Conservation (phyloP, 768 basidiomycete species). For the Russula emetica region DNA sequence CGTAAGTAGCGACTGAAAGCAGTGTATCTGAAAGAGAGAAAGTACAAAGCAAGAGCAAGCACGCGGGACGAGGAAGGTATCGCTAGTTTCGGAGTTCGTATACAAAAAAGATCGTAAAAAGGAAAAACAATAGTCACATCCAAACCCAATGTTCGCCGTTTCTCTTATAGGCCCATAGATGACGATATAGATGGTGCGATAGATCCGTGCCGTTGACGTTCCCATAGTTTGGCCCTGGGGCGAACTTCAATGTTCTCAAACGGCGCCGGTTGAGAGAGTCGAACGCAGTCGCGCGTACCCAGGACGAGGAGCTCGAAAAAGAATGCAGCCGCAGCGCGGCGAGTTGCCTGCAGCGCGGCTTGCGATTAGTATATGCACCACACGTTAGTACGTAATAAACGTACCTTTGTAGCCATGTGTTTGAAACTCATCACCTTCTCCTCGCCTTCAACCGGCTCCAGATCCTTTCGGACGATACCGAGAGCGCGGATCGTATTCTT, state of each 20-base stretch:
- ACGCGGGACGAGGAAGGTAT: constrained; percentile 10
- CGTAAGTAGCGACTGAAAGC: constrained; percentile 18
- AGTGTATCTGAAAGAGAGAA: constrained; percentile 2
- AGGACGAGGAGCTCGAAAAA: constrained; percentile 97
- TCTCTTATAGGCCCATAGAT: constrained; percentile 38
- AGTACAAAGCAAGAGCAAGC: constrained; percentile 16
- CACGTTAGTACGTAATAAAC: not conserved
- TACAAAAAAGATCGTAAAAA: not conserved
- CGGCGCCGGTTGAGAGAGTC: constrained; percentile 64
- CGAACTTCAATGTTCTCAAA: constrained; percentile 85
- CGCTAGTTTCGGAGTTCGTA: constrained; percentile 9
- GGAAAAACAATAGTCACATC: constrained; percentile 2
- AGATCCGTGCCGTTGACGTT: constrained; percentile 50
- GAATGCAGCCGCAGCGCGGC: constrained; percentile 90
- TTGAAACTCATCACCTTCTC: constrained; percentile 72
- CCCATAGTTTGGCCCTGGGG: constrained; percentile 84
- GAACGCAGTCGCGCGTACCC: constrained; percentile 86
- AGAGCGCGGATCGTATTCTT: constrained; percentile 87
- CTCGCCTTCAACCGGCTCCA: constrained; percentile 48
- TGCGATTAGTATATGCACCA: not conserved
- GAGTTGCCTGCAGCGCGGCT: constrained; percentile 58
- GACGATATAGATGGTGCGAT: constrained; percentile 46
- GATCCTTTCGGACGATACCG: constrained; percentile 64
- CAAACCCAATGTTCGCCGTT: not conserved
- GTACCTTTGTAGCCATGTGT: constrained; percentile 71